phyloP scores from a whole-genome alignment of 257 asterid genomes.

The Solanum rostratum region DNA sequence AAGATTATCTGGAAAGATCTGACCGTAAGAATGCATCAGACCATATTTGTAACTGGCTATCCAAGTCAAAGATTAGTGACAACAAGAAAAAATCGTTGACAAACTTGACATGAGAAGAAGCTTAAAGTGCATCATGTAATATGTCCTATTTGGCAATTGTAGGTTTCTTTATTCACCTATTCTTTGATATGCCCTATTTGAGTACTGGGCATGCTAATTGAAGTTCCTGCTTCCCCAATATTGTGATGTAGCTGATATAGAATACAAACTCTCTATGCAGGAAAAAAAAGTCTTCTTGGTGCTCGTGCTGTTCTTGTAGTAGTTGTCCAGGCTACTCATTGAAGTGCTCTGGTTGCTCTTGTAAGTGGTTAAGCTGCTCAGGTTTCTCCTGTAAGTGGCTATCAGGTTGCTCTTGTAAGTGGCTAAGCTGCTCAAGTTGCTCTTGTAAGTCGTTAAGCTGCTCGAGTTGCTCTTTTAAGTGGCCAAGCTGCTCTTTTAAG shows the following conservation, averaged over 20 bases:
- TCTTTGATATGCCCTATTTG: background rate
- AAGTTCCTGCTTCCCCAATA: background rate
- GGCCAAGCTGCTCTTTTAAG: background rate
- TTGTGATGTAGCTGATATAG: background rate
- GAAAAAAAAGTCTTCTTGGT: background rate
- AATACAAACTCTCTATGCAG: background rate
- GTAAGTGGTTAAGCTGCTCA: background rate
- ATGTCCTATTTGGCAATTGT: background rate
- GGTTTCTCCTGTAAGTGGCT: background rate
- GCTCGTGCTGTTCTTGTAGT: background rate
- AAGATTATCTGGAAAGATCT: background rate
- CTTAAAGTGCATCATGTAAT: background rate
- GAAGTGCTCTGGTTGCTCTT: constrained; percentile 1
- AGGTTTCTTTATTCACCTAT: background rate
- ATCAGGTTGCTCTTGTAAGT: background rate
- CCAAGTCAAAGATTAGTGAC: background rate
- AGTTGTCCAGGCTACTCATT: background rate
- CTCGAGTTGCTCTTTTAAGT: background rate
- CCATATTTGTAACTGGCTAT: background rate
- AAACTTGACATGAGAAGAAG: background rate
- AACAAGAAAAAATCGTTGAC: background rate
- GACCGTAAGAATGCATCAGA: background rate
- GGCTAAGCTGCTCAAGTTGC: background rate
- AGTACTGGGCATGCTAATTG: background rate
- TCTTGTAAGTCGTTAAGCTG: background rate